Evolutionary conservation across 768 basidiomycete species (phyloP).

Genomic region (Tephrocybe sp.): DNA sequence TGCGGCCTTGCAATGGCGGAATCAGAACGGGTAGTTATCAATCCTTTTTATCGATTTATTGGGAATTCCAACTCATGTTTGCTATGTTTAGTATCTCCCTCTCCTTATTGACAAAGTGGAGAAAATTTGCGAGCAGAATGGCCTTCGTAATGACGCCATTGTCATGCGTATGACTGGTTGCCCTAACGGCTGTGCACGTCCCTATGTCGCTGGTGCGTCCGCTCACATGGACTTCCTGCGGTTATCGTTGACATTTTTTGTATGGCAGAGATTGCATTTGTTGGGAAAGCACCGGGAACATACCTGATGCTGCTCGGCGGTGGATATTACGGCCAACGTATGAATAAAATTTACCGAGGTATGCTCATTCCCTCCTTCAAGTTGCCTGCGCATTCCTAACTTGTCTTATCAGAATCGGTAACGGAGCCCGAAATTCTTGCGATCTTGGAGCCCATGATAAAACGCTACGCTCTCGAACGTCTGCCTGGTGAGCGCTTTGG

Average conservation of each 20-base stretch:
- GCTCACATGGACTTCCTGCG: not conserved
- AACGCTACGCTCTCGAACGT: slow-evolving; percentile 85
- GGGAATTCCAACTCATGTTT: not conserved
- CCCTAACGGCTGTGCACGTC: slow-evolving; percentile 90
- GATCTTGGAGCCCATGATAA: slow-evolving; percentile 92
- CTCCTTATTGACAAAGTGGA: slow-evolving; percentile 93
- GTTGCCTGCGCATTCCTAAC: not conserved
- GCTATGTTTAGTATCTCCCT: slow-evolving; percentile 71
- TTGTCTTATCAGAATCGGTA: slow-evolving; percentile 58
- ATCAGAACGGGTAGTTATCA: slow-evolving; percentile 47
- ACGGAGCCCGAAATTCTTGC: slow-evolving; percentile 90
- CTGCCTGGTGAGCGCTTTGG: slow-evolving; percentile 89
- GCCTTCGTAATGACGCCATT: slow-evolving; percentile 90
- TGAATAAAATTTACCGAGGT: slow-evolving; percentile 96
- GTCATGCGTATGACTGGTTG: slow-evolving; percentile 99
- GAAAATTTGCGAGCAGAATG: slow-evolving; percentile 90
- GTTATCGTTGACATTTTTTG: slow-evolving; percentile 1
- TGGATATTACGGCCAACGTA: slow-evolving; percentile 88
- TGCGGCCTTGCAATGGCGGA: slow-evolving; percentile 63
- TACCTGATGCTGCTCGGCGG: slow-evolving; percentile 97
- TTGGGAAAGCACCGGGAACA: slow-evolving; percentile 91
- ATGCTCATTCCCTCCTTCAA: slow-evolving; percentile 11
- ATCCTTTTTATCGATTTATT: not conserved
- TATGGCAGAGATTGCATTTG: slow-evolving; percentile 82
- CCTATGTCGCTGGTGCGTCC: slow-evolving; percentile 76